Base-by-base conservation (phyloP, 352 stramenopile species). In the Aphanomyces invadans region DNA sequence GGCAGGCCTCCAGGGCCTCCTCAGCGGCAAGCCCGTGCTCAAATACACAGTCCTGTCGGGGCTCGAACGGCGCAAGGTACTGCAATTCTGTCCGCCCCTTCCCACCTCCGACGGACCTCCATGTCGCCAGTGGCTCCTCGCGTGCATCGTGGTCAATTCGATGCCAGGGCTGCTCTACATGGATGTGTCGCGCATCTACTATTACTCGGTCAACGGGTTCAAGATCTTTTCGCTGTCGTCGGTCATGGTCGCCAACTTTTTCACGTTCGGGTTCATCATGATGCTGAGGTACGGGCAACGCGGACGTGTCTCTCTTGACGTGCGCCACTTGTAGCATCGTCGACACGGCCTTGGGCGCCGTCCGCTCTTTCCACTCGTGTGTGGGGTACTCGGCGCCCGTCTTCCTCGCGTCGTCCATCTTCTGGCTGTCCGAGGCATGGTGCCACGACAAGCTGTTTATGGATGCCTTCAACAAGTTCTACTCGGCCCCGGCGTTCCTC, bases 161-260 rank as follows among this genome's bases (percentile, higher is more conserved):
- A 46, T 42, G 28, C 36, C 31, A 5, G 31, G 28, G 21, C 49
- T 46, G 32, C 42, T 67, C 1, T 67, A 67, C 60, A 26, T 31
- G 2, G 60, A 67, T 23, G 45, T 67, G 12, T n/a, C 36, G 11
- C 60, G 60, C 39, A 65, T 65, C 38, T 67, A 67, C 32, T 46
- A 44, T 12, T 67, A 45, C 23, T 56, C 31, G 3, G 48, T 28
- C 12, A 57, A 67, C 21, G 60, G 60, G 4, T 67, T 67, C 49
- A 67, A 67, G 60, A 57, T 67, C 25, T 67, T 26, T 42, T 29
- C 10, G 3, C 26, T 67, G 3, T 67, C 60, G 11, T 21, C 29
- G 12, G 17, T 67, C 19, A 57, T 67, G 32, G 44, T 57, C 10
- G 60, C 42, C 9, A 57, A 23, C 10, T 67, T 57, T 23, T 42